Conservation (phyloP, 768 basidiomycete genomes). For the Macrolepiota albuminosa region DNA sequence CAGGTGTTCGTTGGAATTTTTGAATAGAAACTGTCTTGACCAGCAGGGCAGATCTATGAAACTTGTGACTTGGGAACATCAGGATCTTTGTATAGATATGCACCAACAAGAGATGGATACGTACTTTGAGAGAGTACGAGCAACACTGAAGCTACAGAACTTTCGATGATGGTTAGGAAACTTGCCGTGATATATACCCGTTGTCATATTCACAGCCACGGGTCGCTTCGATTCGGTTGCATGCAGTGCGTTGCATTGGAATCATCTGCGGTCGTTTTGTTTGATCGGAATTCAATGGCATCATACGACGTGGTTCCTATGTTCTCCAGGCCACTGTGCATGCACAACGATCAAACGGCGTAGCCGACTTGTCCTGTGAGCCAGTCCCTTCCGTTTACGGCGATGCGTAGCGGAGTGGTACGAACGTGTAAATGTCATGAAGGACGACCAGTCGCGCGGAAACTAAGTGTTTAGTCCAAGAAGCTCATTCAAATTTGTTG, state of each 20-base stretch:
- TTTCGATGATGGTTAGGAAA: background rate
- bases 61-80: background rate
- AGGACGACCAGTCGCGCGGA: background rate
- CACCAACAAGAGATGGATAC: background rate
- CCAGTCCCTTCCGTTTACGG: background rate
- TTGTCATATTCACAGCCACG: slow-evolving; percentile 14
- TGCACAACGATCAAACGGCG: background rate
- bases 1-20: slow-evolving; percentile 16
- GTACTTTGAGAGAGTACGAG: slow-evolving; percentile 8
- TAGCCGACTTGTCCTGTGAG: background rate
- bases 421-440: background rate
- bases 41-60: slow-evolving; percentile 37
- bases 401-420: too few relatives aligned
- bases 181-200: slow-evolving; percentile 5
- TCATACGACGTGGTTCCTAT: background rate
- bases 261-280: background rate
- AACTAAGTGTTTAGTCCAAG: background rate
- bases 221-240: background rate
- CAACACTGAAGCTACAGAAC: slow-evolving; percentile 14
- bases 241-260: slow-evolving; percentile 5
- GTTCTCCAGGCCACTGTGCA: background rate
- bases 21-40: slow-evolving; percentile 37
- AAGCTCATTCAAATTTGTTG: background rate
- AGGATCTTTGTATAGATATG: background rate
- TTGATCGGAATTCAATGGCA: background rate